phyloP scores from a whole-genome alignment of 2,329 filamentous ascomycete species.

The Monilinia laxa region DNA sequence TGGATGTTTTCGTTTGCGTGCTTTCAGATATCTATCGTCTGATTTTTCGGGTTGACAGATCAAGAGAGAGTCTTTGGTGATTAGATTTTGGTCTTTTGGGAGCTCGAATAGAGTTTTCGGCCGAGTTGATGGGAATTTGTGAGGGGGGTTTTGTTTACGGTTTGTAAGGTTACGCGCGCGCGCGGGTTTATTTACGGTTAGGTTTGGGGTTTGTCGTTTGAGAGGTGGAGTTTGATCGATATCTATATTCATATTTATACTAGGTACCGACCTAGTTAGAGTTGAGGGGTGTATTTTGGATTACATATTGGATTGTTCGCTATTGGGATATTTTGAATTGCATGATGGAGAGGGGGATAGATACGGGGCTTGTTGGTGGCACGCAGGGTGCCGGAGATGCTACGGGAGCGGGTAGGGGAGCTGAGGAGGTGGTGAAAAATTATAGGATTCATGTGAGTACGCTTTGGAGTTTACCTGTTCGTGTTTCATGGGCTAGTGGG shows the following conservation, averaged over 20 bases:
- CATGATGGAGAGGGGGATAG: background rate
- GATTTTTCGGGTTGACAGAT: background rate
- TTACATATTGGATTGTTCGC: background rate
- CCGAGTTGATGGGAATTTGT: too few relatives aligned
- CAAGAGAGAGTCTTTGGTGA: too few relatives aligned
- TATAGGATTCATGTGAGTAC: conserved; percentile 56
- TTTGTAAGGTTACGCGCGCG: too few relatives aligned
- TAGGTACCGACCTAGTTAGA: too few relatives aligned
- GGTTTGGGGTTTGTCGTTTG: too few relatives aligned
- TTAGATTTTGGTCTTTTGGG: too few relatives aligned
- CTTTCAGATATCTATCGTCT: background rate
- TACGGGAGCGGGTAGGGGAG: background rate
- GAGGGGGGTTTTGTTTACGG: too few relatives aligned
- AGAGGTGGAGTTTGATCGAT: too few relatives aligned
- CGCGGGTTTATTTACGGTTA: too few relatives aligned
- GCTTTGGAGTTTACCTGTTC: background rate
- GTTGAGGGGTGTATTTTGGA: too few relatives aligned
- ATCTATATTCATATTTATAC: too few relatives aligned
- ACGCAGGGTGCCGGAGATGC: background rate
- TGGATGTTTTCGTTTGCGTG: background rate
- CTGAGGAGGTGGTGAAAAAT: conserved; percentile 44
- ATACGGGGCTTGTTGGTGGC: conserved; percentile 20
- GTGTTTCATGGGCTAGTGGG: background rate
- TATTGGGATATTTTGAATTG: background rate
- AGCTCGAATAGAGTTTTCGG: too few relatives aligned